Percentiles rank a stretch among this genome's conserved stretches.
phyloP scores from a whole-genome alignment of 164 flowering plant genomes.

The Magnolia kwangsiensis region DNA sequence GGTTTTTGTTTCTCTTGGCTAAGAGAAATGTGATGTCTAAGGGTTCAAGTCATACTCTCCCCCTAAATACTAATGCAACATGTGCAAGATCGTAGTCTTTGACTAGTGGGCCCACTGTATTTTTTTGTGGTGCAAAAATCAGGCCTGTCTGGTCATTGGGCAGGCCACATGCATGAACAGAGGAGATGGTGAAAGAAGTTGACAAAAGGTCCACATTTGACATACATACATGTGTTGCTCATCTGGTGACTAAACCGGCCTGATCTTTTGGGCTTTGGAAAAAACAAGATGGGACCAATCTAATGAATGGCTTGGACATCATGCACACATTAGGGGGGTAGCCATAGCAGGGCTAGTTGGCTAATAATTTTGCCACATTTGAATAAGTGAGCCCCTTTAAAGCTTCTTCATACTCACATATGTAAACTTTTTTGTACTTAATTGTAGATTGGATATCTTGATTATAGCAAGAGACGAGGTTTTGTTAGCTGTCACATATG shows the following conservation, averaged over 20 bases:
- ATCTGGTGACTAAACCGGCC: background rate
- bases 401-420: background rate
- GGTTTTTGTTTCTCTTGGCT: background rate
- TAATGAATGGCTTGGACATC: background rate
- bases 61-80: background rate
- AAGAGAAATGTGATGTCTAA: no score
- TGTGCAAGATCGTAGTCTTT: background rate
- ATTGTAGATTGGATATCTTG: constrained; percentile 93
- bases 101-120: background rate
- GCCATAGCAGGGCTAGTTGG: background rate
- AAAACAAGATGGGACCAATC: background rate
- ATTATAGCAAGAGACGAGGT: constrained; percentile 88
- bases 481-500: constrained; percentile 97
- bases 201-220: background rate
- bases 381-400: background rate
- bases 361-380: background rate
- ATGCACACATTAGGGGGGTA: background rate
- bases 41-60: background rate
- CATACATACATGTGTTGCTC: background rate
- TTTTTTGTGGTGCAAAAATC: background rate
- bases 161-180: background rate
- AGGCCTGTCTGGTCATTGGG: background rate
- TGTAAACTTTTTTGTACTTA: background rate
- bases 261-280: no score
- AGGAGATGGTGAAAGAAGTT: background rate